Evolutionary conservation across 257 asterid genomes (phyloP).

Genomic region (Phtheirospermum japonicum): DNA sequence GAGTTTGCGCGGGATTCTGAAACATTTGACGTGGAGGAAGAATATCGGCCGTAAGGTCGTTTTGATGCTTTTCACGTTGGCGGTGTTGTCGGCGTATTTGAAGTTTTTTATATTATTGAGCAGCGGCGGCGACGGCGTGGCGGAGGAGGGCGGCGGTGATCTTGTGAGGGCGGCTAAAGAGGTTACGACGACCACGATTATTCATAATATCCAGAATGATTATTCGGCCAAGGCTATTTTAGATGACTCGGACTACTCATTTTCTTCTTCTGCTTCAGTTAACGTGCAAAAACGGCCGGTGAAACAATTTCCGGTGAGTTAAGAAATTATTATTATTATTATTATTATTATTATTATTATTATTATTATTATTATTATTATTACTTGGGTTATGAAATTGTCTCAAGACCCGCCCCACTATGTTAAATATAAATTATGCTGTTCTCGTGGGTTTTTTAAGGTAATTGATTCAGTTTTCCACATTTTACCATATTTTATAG

Average conservation of each 20-base stretch:
- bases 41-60: conserved; percentile 43
- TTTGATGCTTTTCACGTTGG: conserved; percentile 39
- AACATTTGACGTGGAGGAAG: conserved; percentile 42
- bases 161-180: background rate
- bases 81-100: conserved; percentile 44
- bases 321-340: background rate
- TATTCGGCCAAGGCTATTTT: conserved; percentile 27
- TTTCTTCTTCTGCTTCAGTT: conserved; percentile 1
- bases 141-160: conserved; percentile 25
- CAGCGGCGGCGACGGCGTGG: conserved; percentile 36
- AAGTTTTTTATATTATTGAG: conserved; percentile 41
- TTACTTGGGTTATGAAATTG: too few relatives aligned
- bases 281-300: conserved; percentile 30
- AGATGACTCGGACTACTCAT: conserved; percentile 36
- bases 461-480: too few relatives aligned
- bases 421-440: too few relatives aligned
- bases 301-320: conserved; percentile 45
- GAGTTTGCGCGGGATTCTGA: conserved; percentile 19
- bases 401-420: too few relatives aligned
- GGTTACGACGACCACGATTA: conserved; percentile 8
- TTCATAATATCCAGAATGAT: conserved; percentile 30
- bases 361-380: too few relatives aligned
- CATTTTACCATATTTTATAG: too few relatives aligned
- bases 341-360: too few relatives aligned
- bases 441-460: too few relatives aligned